A percentile compares a stretch with the other conserved stretches of the same genome.
phyloP scores from a whole-genome alignment of 108 stramenopile genomes.

The Epithemia pelagica region DNA sequence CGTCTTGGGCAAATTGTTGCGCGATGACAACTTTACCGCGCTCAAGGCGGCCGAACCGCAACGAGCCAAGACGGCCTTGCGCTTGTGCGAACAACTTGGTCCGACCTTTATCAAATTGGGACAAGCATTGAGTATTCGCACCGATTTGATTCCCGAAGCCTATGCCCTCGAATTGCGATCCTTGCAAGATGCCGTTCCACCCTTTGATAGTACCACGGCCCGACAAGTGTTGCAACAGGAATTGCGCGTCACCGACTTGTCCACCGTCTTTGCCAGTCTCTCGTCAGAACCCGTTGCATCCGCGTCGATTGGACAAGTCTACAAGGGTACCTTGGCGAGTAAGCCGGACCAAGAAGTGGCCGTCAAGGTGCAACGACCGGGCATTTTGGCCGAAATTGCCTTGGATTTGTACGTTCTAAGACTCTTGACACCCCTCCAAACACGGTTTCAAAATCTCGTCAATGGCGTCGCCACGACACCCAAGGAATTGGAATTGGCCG shows the following conservation, averaged over 20 bases:
- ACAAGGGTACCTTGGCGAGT: conserved; percentile 15
- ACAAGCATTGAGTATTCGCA: conserved; percentile 67
- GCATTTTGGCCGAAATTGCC: conserved; percentile 83
- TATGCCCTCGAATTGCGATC: conserved; percentile 53
- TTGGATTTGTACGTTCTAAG: conserved; percentile 81
- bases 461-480: conserved; percentile 16
- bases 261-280: neutral
- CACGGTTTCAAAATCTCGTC: conserved; percentile 28
- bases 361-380: conserved; percentile 92
- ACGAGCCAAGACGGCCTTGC: conserved; percentile 40
- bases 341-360: conserved; percentile 64
- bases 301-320: conserved; percentile 81
- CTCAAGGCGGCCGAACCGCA: conserved; percentile 50
- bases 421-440: conserved; percentile 30
- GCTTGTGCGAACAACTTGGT: conserved; percentile 40
- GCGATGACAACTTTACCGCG: conserved; percentile 54
- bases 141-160: conserved; percentile 64
- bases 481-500: conserved; percentile 38
- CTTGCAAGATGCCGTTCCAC: conserved; percentile 77
- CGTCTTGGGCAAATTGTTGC: conserved; percentile 47
- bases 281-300: conserved; percentile 46
- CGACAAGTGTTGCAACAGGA: conserved; percentile 43
- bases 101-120: conserved; percentile 74
- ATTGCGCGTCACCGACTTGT: conserved; percentile 11
- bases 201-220: conserved; percentile 56